Conservation (phyloP, 768 basidiomycete species). For the Tulasnella sp. region DNA sequence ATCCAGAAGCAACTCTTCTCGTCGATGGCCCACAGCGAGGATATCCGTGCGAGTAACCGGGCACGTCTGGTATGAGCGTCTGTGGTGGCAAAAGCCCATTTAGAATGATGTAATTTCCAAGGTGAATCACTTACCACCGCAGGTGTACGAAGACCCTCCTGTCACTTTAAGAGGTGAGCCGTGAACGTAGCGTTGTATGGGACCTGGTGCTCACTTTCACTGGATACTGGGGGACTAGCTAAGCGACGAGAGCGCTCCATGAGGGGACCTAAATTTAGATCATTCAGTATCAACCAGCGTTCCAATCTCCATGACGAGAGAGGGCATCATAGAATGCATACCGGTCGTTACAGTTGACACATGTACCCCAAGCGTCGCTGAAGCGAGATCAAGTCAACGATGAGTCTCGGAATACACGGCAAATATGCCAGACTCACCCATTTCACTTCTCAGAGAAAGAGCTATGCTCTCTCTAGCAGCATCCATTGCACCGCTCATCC, state of each 20-base stretch:
- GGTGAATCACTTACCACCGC: background rate
- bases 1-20: constrained; percentile 17
- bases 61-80: background rate
- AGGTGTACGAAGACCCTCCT: background rate
- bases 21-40: constrained; percentile 17
- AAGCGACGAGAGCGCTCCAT: background rate
- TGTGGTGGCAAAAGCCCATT: background rate
- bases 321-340: background rate
- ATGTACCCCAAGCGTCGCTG: constrained; percentile 8
- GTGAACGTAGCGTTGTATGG: background rate
- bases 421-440: background rate
- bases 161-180: background rate
- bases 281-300: background rate
- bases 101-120: background rate
- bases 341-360: constrained; percentile 14
- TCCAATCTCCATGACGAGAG: background rate
- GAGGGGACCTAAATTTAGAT: background rate
- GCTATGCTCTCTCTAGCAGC: constrained; percentile 16
- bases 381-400: background rate
- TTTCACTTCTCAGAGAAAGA: background rate
- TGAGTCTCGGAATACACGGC: background rate
- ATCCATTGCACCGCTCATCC: constrained; percentile 6
- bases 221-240: background rate
- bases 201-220: background rate
- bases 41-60: constrained; percentile 15